Percentiles rank a stretch among this genome's conserved stretches.
phyloP scores from a whole-genome alignment of 257 asterid genomes.

The Fraxinus cuspidata region DNA sequence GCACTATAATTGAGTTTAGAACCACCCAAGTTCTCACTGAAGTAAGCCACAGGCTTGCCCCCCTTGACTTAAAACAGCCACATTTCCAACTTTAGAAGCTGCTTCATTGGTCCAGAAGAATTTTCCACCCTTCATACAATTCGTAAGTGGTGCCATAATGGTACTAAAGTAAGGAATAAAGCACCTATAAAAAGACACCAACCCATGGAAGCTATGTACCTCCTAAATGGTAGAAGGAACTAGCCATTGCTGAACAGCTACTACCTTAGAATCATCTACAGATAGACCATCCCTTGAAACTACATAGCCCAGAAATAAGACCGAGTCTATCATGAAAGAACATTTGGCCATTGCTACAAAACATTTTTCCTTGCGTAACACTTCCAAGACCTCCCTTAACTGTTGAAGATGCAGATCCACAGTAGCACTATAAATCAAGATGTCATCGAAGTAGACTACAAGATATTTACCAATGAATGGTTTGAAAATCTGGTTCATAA shows the following conservation, averaged over 20 bases:
- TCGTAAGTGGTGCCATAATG: constrained; percentile 5
- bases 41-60: too few relatives aligned
- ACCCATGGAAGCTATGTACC: constrained; percentile 10
- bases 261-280: neutral
- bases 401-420: neutral
- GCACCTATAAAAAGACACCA: constrained; percentile 15
- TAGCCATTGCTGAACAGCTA: neutral
- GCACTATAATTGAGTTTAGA: too few relatives aligned
- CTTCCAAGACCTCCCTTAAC: too few relatives aligned
- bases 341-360: too few relatives aligned
- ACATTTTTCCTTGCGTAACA: too few relatives aligned
- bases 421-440: neutral
- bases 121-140: neutral
- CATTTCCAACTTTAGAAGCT: neutral
- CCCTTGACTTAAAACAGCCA: constrained; percentile 2
- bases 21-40: too few relatives aligned
- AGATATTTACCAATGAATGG: constrained; percentile 4
- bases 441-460: constrained; percentile 20
- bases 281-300: neutral
- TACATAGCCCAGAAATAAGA: neutral
- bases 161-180: constrained; percentile 20
- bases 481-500: constrained; percentile 7
- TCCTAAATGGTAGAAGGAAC: neutral
- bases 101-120: neutral
- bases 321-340: neutral